These are phyloP conservation scores for Rhinocladiella similis DNA, from an alignment of 2,329 filamentous ascomycete species.

Conservation along the genomic window DNA sequence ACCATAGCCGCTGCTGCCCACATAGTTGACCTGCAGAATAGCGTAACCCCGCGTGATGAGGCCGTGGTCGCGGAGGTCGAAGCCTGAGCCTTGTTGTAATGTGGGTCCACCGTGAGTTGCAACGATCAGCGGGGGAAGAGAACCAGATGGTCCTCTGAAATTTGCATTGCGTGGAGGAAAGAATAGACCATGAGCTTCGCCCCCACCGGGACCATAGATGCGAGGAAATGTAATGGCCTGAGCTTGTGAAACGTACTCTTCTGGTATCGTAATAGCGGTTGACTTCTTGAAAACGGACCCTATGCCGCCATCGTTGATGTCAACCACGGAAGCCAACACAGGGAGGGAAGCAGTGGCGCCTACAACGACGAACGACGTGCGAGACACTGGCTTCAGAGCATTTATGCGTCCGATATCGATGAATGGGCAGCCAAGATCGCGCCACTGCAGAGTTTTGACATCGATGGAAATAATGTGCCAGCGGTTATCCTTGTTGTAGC, in stretches of 20 bases:
- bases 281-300: constrained; percentile 4
- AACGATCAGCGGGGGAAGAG: constrained; percentile 52
- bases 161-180: constrained; percentile 52
- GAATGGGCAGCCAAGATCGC: constrained; percentile 65
- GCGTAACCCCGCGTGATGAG: constrained; percentile 58
- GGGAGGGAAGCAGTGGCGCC: constrained; percentile 1
- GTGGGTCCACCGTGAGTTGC: constrained; percentile 44
- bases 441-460: constrained; percentile 60
- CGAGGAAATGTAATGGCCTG: constrained; percentile 40
- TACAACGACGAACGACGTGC: constrained; percentile 3
- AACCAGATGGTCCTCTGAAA: constrained; percentile 40
- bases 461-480: constrained; percentile 43
- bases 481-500: constrained; percentile 35
- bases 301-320: background rate
- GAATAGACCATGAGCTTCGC: constrained; percentile 47
- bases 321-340: constrained; percentile 3
- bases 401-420: constrained; percentile 35
- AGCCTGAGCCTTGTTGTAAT: background rate
- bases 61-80: constrained; percentile 44
- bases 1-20: constrained; percentile 54
- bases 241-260: constrained; percentile 32
- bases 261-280: background rate
- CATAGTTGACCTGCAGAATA: constrained; percentile 53
- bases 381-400: constrained; percentile 25
- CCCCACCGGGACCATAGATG: constrained; percentile 29